These are phyloP conservation scores for Jimgerdemannia flammicorona DNA, from an alignment of 192 early-diverging fungal genomes.

Conservation along the genomic window DNA sequence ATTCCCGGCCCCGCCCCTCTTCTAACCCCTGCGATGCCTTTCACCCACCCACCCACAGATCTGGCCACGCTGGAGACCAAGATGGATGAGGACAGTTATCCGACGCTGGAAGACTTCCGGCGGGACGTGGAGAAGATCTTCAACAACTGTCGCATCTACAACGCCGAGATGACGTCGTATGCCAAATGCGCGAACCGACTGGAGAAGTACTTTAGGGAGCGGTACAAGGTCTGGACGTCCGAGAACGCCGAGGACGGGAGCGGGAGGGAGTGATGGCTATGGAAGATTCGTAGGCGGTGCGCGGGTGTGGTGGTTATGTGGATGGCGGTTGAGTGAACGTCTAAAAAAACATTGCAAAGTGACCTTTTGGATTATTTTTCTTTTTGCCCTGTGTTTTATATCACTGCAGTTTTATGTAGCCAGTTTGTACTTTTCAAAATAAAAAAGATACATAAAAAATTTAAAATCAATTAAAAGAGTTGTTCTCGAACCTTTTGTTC, in stretches of 20 bases:
- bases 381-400: too few relatives aligned
- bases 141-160: conserved; percentile 89
- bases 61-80: conserved; percentile 78
- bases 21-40: neutral
- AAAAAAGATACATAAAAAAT: too few relatives aligned
- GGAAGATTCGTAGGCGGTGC: too few relatives aligned
- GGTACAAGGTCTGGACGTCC: conserved; percentile 55
- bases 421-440: too few relatives aligned
- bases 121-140: conserved; percentile 89
- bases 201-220: conserved; percentile 77
- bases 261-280: conserved; percentile 4
- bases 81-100: conserved; percentile 85
- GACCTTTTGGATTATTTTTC: too few relatives aligned
- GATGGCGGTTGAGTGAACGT: too few relatives aligned
- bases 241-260: conserved; percentile 32
- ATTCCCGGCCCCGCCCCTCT: too few relatives aligned
- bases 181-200: conserved; percentile 71
- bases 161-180: conserved; percentile 83
- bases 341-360: too few relatives aligned
- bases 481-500: too few relatives aligned
- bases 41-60: conserved; percentile 39
- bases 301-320: too few relatives aligned
- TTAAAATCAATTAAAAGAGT: too few relatives aligned
- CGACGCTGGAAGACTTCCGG: conserved; percentile 77
- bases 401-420: too few relatives aligned